A percentile compares a stretch with the other conserved stretches of the same genome.
Evolutionary conservation across 768 basidiomycete species (phyloP).

Genomic region (Lactarius trivialis): DNA sequence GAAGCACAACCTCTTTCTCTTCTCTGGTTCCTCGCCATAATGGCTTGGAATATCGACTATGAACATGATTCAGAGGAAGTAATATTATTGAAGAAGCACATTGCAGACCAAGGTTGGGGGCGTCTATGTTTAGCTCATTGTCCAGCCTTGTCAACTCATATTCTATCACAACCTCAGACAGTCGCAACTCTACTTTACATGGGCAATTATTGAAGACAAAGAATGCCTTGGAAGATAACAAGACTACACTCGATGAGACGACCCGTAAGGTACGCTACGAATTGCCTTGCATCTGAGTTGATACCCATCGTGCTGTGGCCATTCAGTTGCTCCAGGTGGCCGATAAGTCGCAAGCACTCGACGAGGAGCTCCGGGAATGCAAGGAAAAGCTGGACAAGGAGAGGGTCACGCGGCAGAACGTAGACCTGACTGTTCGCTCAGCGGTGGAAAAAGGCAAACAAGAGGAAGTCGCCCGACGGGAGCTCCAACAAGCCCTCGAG

Average conservation of each 20-base stretch:
- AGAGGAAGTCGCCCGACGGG: slow-evolving; percentile 14
- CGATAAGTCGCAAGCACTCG: slow-evolving; percentile 17
- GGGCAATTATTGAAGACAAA: slow-evolving; percentile 18
- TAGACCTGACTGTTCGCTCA: slow-evolving; percentile 10
- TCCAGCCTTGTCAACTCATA: background rate
- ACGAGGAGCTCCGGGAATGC: slow-evolving; percentile 16
- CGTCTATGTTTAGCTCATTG: background rate
- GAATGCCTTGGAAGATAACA: slow-evolving; percentile 18
- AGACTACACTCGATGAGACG: slow-evolving; percentile 17
- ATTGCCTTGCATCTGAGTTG: background rate
- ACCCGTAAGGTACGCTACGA: slow-evolving; percentile 12
- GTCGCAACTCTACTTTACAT: slow-evolving; percentile 17
- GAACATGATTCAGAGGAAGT: slow-evolving; percentile 23
- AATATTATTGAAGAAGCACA: slow-evolving; percentile 20
- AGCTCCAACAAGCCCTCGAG: slow-evolving; percentile 21
- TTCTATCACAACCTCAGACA: slow-evolving; percentile 11
- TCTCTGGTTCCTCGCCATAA: slow-evolving; percentile 8
- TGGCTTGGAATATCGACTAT: slow-evolving; percentile 21
- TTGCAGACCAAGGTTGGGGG: slow-evolving; percentile 21
- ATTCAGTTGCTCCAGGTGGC: slow-evolving; percentile 20
- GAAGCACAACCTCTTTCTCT: background rate
- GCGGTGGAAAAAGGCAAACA: slow-evolving; percentile 14
- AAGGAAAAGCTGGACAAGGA: slow-evolving; percentile 17
- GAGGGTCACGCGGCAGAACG: slow-evolving; percentile 19
- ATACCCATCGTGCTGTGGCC: background rate